Evolutionary conservation across 352 stramenopile species (phyloP).

Genomic region (Phytophthora fragariaefolia): DNA sequence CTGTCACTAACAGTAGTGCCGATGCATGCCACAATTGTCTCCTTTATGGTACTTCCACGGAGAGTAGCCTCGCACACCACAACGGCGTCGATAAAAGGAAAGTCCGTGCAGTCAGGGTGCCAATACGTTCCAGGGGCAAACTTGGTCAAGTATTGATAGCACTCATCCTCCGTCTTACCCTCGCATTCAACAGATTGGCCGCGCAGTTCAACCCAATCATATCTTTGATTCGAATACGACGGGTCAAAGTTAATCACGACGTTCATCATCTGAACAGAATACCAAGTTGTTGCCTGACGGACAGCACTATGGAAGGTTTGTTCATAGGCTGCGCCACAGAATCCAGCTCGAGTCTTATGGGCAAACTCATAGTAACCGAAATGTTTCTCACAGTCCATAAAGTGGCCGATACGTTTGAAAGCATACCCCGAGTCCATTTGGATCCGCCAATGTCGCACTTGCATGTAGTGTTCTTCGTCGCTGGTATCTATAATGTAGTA

Average conservation of each 20-base stretch:
- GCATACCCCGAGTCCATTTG: constrained; percentile 35
- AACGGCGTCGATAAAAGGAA: constrained; percentile 32
- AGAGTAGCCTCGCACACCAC: constrained; percentile 29
- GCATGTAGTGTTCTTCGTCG: constrained; percentile 30
- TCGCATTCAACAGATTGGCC: constrained; percentile 13
- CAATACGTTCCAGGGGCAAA: constrained; percentile 22
- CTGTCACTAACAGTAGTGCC: constrained; percentile 16
- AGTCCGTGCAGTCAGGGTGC: constrained; percentile 16
- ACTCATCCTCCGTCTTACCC: constrained; percentile 19
- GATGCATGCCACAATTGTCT: constrained; percentile 34
- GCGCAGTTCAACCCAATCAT: constrained; percentile 31
- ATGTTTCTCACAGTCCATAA: constrained; percentile 13
- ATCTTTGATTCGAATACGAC: constrained; percentile 34
- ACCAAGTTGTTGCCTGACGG: constrained; percentile 11
- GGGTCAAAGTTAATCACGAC: constrained; percentile 30
- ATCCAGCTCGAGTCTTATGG: constrained; percentile 24
- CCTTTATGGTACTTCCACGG: constrained; percentile 23
- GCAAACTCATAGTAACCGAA: constrained; percentile 19
- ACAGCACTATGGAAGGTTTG: constrained; percentile 31
- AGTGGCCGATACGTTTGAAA: constrained; percentile 25
- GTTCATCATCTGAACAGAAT: constrained; percentile 32
- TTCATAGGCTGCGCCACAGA: constrained; percentile 21
- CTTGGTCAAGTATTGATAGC: constrained; percentile 18
- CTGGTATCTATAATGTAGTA: constrained; percentile 29
- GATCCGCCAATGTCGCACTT: constrained; percentile 17